Conservation (phyloP, 768 basidiomycete genomes). For the Mycena kentingensis region DNA sequence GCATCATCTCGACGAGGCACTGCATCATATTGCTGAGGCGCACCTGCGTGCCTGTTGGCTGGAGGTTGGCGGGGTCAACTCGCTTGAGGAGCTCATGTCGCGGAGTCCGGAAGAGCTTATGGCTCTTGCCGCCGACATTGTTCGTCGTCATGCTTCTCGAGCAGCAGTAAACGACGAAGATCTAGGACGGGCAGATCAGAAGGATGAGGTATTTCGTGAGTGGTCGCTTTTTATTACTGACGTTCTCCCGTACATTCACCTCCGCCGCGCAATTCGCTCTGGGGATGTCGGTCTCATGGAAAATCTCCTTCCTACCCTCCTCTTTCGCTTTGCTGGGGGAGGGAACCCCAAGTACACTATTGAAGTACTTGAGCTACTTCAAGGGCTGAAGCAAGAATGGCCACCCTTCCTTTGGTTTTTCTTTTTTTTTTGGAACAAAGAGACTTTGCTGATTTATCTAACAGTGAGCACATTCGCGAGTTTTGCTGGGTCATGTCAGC, state of each 20-base stretch:
- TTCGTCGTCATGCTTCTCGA: not conserved
- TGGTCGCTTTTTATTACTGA: not conserved
- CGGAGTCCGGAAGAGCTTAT: not conserved
- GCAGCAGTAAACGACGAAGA: not conserved
- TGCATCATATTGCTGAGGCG: conserved; percentile 25
- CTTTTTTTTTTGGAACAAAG: not conserved
- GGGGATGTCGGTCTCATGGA: conserved; percentile 25
- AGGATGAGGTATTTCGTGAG: too few species aligned
- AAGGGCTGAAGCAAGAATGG: conserved; percentile 18
- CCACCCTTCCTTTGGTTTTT: too few species aligned
- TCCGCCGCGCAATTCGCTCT: conserved; percentile 6
- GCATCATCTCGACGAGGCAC: conserved; percentile 17
- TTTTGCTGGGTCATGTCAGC: not conserved
- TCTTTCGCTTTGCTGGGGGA: conserved; percentile 22
- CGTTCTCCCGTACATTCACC: not conserved
- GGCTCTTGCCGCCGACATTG: not conserved
- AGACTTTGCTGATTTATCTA: not conserved
- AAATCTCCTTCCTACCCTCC: conserved; percentile 9
- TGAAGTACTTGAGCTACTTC: conserved; percentile 22
- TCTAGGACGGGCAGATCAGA: too few species aligned
- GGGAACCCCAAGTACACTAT: conserved; percentile 17
- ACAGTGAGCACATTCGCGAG: not conserved
- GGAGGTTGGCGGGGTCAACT: conserved; percentile 1
- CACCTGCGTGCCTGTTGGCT: conserved; percentile 24
- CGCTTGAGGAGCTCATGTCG: not conserved